These are phyloP conservation scores for Boletus reticuloceps DNA, from an alignment of 768 basidiomycete species.

Conservation along the genomic window DNA sequence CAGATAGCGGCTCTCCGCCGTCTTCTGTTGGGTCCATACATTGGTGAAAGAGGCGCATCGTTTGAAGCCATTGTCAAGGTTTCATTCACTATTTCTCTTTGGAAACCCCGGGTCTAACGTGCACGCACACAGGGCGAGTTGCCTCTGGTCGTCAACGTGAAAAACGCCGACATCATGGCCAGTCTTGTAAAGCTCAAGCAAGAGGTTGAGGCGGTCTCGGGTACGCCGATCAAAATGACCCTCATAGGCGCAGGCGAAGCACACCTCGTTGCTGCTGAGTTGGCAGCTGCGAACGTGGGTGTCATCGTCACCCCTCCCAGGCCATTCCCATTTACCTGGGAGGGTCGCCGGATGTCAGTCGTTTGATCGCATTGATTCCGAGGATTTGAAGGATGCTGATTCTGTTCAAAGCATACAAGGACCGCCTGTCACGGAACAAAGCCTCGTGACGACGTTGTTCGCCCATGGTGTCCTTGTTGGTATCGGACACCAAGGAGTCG, in stretches of 20 bases:
- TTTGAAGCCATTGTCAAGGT: conserved; percentile 41
- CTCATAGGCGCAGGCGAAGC: conserved; percentile 61
- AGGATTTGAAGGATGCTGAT: not conserved
- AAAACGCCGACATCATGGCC: conserved; percentile 76
- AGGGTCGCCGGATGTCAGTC: conserved; percentile 58
- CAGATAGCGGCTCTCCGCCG: conserved; percentile 56
- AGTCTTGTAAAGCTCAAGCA: conserved; percentile 59
- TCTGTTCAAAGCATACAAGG: conserved; percentile 53
- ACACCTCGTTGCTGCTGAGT: conserved; percentile 41
- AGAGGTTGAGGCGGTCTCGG: conserved; percentile 43
- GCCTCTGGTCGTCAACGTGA: conserved; percentile 63
- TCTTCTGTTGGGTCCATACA: conserved; percentile 37
- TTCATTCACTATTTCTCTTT: not conserved
- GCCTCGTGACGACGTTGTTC: conserved; percentile 61
- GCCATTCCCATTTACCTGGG: conserved; percentile 67
- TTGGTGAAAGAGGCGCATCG: conserved; percentile 21
- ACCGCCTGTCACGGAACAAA: conserved; percentile 63
- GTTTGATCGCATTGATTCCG: not conserved
- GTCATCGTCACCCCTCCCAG: conserved; percentile 66
- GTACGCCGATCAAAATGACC: conserved; percentile 39
- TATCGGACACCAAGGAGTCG: conserved; percentile 43
- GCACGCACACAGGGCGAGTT: conserved; percentile 44
- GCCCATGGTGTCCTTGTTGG: conserved; percentile 63
- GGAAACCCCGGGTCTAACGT: conserved; percentile 5
- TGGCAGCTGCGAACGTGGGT: conserved; percentile 58